Base-by-base conservation (phyloP, 805 yeast species). In the Nakazawaea peltata region DNA sequence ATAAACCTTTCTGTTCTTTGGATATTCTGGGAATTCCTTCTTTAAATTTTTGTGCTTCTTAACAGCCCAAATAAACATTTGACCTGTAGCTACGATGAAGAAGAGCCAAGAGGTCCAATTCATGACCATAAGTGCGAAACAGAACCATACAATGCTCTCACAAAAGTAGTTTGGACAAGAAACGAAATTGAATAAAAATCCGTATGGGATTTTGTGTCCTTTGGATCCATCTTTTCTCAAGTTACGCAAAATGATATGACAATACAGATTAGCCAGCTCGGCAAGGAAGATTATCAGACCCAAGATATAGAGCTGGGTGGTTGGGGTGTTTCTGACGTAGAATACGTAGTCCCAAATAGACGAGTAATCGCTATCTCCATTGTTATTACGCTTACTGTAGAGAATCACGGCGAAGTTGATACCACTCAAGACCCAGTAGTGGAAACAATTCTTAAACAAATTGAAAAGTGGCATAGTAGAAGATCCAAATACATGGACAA, bases 111-210 rank as follows among this genome's bases (percentile, higher is more conserved):
- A 71, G 24, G 87, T 69, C 72, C 90, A 67, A 61, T 87, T 86
- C 43, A 86, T 80, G 47, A 75, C 78, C 51, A 86, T 64, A 19
- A 86, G 40, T 15, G 90, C 74, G 49, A 79, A 76, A 19, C 69
- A 57, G 1, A 80, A 52, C 95, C 96, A 92, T 1, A 78, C 66
- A 46, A 81, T 59, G 29, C 74, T 62, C 66, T 92, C 98, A 56
- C 87, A 90, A 46, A 86, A 81, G 58, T 92, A 92, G 63, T 92
- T 92, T 45, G 98, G 98, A 57, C 86, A 82, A n/a, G 92, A 77
- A 24, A 88, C 83, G 39, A 67, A 58, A 41, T 74, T 68, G 53
- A 92, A 92, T 8, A 90, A 82, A 47, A 84, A 94, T 14, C 95
- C 96, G 42, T 68, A 67, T 16, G 97, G 94, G 47, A 82, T 79